phyloP scores from a whole-genome alignment of 2,329 filamentous ascomycete genomes.

The Penicillium sp. region DNA sequence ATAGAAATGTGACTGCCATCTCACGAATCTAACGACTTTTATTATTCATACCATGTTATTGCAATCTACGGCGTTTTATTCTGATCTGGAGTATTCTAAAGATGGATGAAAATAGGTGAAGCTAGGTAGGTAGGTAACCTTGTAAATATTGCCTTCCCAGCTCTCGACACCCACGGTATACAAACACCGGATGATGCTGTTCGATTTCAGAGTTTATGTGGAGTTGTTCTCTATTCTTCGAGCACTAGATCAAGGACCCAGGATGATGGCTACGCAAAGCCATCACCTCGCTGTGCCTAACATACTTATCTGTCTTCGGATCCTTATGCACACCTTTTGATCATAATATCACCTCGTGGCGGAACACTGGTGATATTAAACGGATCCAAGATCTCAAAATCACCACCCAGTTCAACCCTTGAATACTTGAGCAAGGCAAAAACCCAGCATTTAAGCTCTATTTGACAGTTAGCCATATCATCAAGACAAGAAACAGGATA shows the following conservation, averaged over 20 bases:
- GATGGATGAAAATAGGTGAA: too few species aligned
- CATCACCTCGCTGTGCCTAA: too few species aligned
- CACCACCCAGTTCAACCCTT: not conserved
- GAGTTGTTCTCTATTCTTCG: too few species aligned
- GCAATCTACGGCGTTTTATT: not conserved
- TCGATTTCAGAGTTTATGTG: too few species aligned
- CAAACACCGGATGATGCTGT: too few species aligned
- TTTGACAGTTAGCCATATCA: not conserved
- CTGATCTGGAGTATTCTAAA: too few species aligned
- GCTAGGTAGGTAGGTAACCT: too few species aligned
- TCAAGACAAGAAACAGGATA: not conserved
- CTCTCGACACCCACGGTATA: too few species aligned
- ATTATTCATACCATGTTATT: not conserved
- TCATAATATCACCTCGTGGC: not conserved
- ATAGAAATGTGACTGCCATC: conserved; percentile 20
- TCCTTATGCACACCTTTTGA: not conserved
- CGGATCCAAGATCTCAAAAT: not conserved
- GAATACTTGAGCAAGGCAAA: not conserved
- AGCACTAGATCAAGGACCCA: too few species aligned
- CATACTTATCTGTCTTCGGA: too few species aligned
- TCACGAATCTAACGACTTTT: conserved; percentile 18
- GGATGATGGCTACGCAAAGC: too few species aligned
- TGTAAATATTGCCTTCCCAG: too few species aligned
- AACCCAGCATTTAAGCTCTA: conserved; percentile 1
- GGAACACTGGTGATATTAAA: conserved; percentile 1